Base-by-base conservation (phyloP, 768 basidiomycete species). In the Boletellus ananas region DNA sequence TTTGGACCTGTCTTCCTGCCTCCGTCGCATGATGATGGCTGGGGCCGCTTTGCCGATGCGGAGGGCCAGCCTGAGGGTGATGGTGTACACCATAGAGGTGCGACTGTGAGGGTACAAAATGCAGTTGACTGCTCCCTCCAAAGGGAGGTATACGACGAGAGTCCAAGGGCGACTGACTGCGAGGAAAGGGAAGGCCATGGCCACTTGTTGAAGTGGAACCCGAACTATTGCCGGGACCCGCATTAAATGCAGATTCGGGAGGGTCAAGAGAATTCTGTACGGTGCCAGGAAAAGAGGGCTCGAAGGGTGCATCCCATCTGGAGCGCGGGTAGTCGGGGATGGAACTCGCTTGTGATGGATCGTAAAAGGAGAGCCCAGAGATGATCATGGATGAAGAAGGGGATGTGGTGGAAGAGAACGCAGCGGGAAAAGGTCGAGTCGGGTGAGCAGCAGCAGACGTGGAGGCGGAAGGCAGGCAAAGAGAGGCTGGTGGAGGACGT, bases 331-430 rank as follows among this genome's bases (percentile, higher is more conserved):
- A 79, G 45, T 75, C 69, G 2, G 52, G 62, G 44, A 53, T 65
- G 58, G 66, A 47, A 18, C 61, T 58, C n/a, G 65, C 58, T 4
- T 70, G 68, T 17, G 75, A 66, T 6, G 79, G 70, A 47, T 79
- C 78, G 60, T 81, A 83, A 57, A 80, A 79, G 7, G 79, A 73
- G 9, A 79, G 71, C 0, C 72, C 70, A 14, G 80, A 73, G 34
- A 77, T 76, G 54, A 83, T 82, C 81, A 83, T 82, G 35, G 59
- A 49, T 6, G 52, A 47, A 12, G 55, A 29, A 10, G 20, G 2
- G 2, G 49, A 23, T 14, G 56, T 20, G 5, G 48, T 10, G 29
- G 55, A 31, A 2, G 57, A 13, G 9, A 54, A 4, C 16, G 58
- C 9, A 9, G 14, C 17, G 23, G 58, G 31, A 12, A 39, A n/a